Conservation (phyloP, 805 yeast genomes). For the Zygoascus bituminiphila region DNA sequence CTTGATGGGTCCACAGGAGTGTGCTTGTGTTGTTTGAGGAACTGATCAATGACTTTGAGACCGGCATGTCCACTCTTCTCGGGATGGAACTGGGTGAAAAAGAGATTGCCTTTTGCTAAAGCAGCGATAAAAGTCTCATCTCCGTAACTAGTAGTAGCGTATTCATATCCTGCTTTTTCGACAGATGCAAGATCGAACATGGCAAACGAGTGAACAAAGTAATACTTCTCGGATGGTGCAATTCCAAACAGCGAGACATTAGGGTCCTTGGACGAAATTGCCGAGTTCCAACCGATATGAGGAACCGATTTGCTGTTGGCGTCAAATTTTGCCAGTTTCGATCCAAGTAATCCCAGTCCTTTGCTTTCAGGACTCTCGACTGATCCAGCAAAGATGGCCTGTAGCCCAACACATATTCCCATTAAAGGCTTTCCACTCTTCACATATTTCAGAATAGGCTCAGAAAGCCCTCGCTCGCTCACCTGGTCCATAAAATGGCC, state of each 20-base stretch:
- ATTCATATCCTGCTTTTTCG: slow-evolving; percentile 51
- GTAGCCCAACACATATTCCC: slow-evolving; percentile 98
- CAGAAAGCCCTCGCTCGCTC: slow-evolving; percentile 49
- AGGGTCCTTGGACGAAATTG: slow-evolving; percentile 20
- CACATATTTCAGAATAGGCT: slow-evolving; percentile 60
- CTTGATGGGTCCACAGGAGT: not conserved
- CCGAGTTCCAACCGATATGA: slow-evolving; percentile 90
- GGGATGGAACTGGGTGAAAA: slow-evolving; percentile 99
- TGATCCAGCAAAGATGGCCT: slow-evolving; percentile 67
- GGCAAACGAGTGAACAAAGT: slow-evolving; percentile 93
- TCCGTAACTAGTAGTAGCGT: slow-evolving; percentile 68
- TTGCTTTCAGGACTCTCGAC: slow-evolving; percentile 57
- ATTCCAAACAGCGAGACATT: slow-evolving; percentile 47
- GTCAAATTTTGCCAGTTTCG: slow-evolving; percentile 53
- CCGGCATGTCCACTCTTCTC: slow-evolving; percentile 96
- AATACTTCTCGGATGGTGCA: slow-evolving; percentile 62
- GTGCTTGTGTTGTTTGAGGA: slow-evolving; percentile 44
- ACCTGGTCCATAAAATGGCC: slow-evolving; percentile 85
- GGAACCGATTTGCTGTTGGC: slow-evolving; percentile 73
- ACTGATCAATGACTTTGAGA: slow-evolving; percentile 61
- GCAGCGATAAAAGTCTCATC: slow-evolving; percentile 79
- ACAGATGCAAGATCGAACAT: slow-evolving; percentile 30
- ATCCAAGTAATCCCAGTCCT: slow-evolving; percentile 55
- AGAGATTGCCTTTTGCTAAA: slow-evolving; percentile 61
- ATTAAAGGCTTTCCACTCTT: slow-evolving; percentile 74